Evolutionary conservation across 2,329 filamentous ascomycete species (phyloP).

Genomic region (Claviceps sp.): DNA sequence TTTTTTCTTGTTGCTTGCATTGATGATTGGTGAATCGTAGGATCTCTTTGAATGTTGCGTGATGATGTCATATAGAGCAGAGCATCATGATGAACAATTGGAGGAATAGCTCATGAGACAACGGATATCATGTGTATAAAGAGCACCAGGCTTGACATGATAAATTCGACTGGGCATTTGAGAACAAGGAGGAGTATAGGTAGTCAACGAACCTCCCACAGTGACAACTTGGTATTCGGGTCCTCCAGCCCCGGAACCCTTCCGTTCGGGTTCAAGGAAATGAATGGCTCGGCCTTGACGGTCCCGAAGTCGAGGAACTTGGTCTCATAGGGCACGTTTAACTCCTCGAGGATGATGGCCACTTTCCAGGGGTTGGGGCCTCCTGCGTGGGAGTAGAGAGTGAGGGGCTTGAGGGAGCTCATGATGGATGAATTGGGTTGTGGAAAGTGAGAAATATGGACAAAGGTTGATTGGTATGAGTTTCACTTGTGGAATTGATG

Average conservation of each 20-base stretch:
- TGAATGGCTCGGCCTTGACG: conserved; percentile 13
- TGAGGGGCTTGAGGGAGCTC: conserved; percentile 2
- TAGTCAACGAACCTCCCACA: conserved; percentile 10
- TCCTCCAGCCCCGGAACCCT: conserved; percentile 11
- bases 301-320: conserved; percentile 9
- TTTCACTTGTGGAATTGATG: background rate
- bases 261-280: conserved; percentile 12
- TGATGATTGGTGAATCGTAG: too few relatives aligned
- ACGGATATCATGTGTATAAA: background rate
- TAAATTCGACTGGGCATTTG: too few relatives aligned
- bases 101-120: too few relatives aligned
- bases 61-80: too few relatives aligned
- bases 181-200: too few relatives aligned
- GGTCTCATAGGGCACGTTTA: conserved; percentile 11
- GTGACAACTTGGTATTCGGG: conserved; percentile 10
- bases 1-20: background rate
- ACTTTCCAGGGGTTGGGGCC: conserved; percentile 12
- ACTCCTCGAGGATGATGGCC: conserved; percentile 13
- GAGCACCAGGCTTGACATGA: too few relatives aligned
- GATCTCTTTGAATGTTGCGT: too few relatives aligned
- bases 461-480: background rate
- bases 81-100: too few relatives aligned
- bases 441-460: background rate
- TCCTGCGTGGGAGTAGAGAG: conserved; percentile 1
- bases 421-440: background rate